Evolutionary conservation across 2,329 filamentous ascomycete genomes (phyloP).

Genomic region (Canariomyces notabilis): DNA sequence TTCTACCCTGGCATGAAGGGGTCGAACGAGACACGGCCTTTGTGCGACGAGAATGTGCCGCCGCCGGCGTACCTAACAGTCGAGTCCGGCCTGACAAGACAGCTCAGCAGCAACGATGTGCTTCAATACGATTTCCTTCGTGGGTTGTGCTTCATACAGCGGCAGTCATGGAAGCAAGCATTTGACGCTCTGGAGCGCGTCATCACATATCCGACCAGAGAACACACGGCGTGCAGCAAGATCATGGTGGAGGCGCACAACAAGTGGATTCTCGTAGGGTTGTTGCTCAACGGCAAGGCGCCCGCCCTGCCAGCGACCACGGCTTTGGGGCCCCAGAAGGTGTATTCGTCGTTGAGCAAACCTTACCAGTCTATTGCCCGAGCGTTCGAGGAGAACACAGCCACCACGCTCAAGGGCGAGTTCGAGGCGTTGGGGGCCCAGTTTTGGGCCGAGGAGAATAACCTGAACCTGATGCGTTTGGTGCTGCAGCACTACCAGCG

Average conservation of each 20-base stretch:
- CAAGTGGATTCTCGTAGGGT: constrained; percentile 76
- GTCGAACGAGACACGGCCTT: constrained; percentile 32
- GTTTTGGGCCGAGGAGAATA: constrained; percentile 68
- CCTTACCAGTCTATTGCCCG: constrained; percentile 67
- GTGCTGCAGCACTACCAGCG: constrained; percentile 67
- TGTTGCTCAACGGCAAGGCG: constrained; percentile 63
- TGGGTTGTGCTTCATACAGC: constrained; percentile 59
- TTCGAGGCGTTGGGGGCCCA: constrained; percentile 47
- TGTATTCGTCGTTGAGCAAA: constrained; percentile 55
- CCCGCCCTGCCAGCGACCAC: constrained; percentile 52
- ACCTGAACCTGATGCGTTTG: constrained; percentile 63
- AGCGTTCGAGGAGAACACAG: constrained; percentile 56
- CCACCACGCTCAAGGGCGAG: constrained; percentile 51
- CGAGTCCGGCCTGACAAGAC: constrained; percentile 52
- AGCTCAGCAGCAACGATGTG: constrained; percentile 48
- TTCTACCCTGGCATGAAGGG: constrained; percentile 53
- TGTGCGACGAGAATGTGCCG: constrained; percentile 43
- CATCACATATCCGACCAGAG: constrained; percentile 61
- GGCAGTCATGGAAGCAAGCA: constrained; percentile 58
- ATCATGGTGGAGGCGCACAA: constrained; percentile 88
- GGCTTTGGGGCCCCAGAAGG: constrained; percentile 47
- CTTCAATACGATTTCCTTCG: constrained; percentile 63
- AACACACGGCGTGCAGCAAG: constrained; percentile 57
- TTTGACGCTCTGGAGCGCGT: constrained; percentile 57
- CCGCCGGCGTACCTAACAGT: constrained; percentile 55